A percentile compares a stretch with the other conserved stretches of the same genome.
Conservation (phyloP, 2,329 filamentous ascomycete genomes). For the Xylaria polymorpha region DNA sequence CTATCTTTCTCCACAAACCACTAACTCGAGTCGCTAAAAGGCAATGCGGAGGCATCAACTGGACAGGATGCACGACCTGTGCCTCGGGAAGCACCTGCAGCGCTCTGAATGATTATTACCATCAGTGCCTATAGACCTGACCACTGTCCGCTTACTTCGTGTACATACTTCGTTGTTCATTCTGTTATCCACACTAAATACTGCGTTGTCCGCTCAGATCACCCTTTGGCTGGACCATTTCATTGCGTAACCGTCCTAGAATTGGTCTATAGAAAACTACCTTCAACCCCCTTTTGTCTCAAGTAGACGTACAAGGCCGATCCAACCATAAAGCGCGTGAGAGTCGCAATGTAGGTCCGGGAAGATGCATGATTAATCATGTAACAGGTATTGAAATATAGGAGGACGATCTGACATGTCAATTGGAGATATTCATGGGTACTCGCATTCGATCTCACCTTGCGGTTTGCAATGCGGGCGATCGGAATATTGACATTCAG, state of each 20-base stretch:
- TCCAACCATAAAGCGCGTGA: too few relatives aligned
- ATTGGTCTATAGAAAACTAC: neutral
- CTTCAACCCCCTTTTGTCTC: neutral
- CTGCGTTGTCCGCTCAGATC: neutral
- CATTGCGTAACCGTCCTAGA: neutral
- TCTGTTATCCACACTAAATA: neutral
- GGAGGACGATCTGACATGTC: neutral
- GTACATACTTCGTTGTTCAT: conserved; percentile 21
- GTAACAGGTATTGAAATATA: neutral
- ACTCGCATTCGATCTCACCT: neutral
- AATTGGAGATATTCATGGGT: neutral
- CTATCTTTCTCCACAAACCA: neutral
- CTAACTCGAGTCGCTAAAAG: conserved; percentile 34
- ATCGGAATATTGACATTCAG: neutral
- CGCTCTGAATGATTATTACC: conserved; percentile 37
- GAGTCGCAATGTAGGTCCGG: too few relatives aligned
- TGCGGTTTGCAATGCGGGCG: neutral
- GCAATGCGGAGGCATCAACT: conserved; percentile 54
- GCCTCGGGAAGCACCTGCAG: conserved; percentile 51
- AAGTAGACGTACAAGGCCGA: too few relatives aligned
- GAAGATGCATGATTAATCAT: neutral
- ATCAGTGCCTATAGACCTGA: conserved; percentile 29
- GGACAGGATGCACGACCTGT: conserved; percentile 52
- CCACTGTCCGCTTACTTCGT: neutral
- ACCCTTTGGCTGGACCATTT: neutral